Evolutionary conservation across 768 basidiomycete genomes (phyloP).

Genomic region (Mycena rebaudengoi): DNA sequence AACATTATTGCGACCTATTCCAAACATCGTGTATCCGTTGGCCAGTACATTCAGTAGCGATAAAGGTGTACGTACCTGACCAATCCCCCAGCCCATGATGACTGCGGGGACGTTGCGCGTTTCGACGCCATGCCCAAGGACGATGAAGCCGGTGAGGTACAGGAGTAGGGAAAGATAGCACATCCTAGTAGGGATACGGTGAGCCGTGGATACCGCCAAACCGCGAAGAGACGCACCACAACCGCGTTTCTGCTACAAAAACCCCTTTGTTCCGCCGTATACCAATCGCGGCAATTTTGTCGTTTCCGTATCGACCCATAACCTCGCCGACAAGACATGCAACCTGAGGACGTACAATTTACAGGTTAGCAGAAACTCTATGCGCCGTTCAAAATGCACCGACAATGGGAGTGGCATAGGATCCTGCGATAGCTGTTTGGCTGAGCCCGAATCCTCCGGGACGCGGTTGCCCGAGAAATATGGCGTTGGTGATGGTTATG

Average conservation of each 20-base stretch:
- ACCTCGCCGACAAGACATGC: conserved; percentile 61
- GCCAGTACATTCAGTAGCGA: not conserved
- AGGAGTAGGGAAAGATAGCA: conserved; percentile 51
- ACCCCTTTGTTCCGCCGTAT: conserved; percentile 58
- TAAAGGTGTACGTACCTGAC: conserved; percentile 23
- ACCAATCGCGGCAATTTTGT: conserved; percentile 52
- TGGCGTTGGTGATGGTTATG: conserved; percentile 54
- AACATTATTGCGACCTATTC: conserved; percentile 40
- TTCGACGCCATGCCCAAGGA: conserved; percentile 49
- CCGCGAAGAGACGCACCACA: conserved; percentile 41
- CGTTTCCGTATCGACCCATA: conserved; percentile 59
- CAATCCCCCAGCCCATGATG: conserved; percentile 56
- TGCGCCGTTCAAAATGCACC: too few relatives aligned
- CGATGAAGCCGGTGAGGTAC: conserved; percentile 51
- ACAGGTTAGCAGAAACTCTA: not conserved
- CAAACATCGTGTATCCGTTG: not conserved
- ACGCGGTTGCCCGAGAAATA: conserved; percentile 57
- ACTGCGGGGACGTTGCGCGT: conserved; percentile 35
- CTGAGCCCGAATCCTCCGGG: conserved; percentile 58
- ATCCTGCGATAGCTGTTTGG: conserved; percentile 49
- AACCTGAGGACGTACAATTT: conserved; percentile 37
- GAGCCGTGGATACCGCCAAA: not conserved
- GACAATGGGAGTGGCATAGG: conserved; percentile 55
- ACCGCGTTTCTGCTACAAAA: conserved; percentile 59
- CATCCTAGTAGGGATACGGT: conserved; percentile 31